Evolutionary conservation across 2,329 filamentous ascomycete species (phyloP).

Genomic region (Colletotrichum musicola): DNA sequence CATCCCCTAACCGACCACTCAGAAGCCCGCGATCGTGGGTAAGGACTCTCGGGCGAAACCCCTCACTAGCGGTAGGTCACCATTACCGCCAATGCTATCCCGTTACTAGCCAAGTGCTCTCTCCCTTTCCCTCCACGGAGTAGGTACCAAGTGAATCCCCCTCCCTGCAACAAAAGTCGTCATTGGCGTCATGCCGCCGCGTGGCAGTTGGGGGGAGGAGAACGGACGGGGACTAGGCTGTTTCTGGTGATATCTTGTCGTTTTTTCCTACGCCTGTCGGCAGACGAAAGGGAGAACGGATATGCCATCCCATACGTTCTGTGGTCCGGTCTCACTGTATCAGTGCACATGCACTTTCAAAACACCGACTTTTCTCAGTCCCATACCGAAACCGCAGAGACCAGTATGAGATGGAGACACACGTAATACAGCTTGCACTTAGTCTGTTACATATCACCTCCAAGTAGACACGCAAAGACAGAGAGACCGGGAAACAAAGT

Average conservation of each 20-base stretch:
- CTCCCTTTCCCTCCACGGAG: too few relatives aligned
- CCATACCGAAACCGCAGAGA: conserved; percentile 4
- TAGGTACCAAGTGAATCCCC: too few relatives aligned
- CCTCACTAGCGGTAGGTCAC: neutral
- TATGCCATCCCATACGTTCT: neutral
- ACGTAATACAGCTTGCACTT: too few relatives aligned
- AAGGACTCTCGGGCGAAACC: conserved; percentile 37
- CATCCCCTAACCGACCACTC: conserved; percentile 7
- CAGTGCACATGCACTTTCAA: neutral
- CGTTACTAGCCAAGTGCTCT: neutral
- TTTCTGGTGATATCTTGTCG: conserved; percentile 4
- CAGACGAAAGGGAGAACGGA: neutral
- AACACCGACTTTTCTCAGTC: neutral
- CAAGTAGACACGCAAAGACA: too few relatives aligned
- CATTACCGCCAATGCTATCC: too few relatives aligned
- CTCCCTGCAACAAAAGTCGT: neutral
- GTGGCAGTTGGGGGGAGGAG: neutral
- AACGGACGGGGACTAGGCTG: conserved; percentile 4
- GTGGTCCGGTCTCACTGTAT: too few relatives aligned
- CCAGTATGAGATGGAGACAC: neutral
- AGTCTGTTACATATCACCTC: too few relatives aligned
- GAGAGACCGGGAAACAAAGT: neutral
- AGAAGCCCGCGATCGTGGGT: conserved; percentile 33
- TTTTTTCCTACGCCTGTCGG: too few relatives aligned
- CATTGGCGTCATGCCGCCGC: conserved; percentile 6